Conservation (phyloP, 1,284 basidiomycete genomes). For the Sanguinoderma infundibulare region DNA sequence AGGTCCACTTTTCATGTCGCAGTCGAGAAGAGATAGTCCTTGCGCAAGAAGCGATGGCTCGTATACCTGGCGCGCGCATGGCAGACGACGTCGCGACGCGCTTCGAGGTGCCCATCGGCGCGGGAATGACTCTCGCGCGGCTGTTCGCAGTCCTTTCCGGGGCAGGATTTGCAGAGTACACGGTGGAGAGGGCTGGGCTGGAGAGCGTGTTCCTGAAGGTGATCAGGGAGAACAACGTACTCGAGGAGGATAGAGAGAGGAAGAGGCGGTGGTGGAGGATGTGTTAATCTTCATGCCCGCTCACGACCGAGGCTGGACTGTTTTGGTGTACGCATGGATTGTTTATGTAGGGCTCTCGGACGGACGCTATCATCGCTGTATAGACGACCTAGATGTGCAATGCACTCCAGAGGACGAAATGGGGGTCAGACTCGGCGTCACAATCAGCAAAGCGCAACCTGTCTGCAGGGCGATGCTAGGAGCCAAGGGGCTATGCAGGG, state of each 20-base stretch:
- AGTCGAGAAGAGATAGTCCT: conserved; percentile 59
- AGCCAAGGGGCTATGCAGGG: too few relatives aligned
- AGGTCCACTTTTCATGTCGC: conserved; percentile 76
- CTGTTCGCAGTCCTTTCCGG: conserved; percentile 61
- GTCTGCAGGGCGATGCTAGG: too few relatives aligned
- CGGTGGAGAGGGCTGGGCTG: conserved; percentile 68
- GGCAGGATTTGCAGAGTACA: conserved; percentile 64
- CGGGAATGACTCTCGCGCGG: conserved; percentile 51
- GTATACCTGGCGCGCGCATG: conserved; percentile 65
- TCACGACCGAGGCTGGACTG: background rate
- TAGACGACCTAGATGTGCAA: background rate
- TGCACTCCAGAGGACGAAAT: background rate
- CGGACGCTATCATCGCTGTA: conserved; percentile 2
- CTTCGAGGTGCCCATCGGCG: conserved; percentile 71
- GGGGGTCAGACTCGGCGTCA: too few relatives aligned
- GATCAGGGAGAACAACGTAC: conserved; percentile 65
- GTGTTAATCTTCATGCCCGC: conserved; percentile 16
- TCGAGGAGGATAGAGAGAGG: conserved; percentile 53
- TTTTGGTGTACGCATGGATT: conserved; percentile 1
- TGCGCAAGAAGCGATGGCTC: conserved; percentile 64
- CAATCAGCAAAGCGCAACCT: too few relatives aligned
- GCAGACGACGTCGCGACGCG: conserved; percentile 79
- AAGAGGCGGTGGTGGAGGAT: conserved; percentile 31
- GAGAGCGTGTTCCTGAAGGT: conserved; percentile 80
- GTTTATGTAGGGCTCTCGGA: background rate